Evolutionary conservation across 441 rosid species (phyloP).

Genomic region (Arabidopsis hybrid): DNA sequence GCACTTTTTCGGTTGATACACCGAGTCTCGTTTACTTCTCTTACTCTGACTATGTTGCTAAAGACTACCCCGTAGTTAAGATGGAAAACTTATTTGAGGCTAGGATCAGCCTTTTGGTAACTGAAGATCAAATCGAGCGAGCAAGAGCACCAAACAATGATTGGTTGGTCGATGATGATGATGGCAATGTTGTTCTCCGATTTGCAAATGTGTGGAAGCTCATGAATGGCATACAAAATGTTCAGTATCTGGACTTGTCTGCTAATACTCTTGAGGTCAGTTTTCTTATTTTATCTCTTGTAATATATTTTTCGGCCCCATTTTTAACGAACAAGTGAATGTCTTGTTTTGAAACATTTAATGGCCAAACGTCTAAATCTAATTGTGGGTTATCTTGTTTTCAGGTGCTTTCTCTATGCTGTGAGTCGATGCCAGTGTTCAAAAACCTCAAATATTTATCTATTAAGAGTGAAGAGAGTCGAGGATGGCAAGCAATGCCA

Average conservation of each 20-base stretch:
- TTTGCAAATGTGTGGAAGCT: too few species aligned
- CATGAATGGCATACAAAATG: too few species aligned
- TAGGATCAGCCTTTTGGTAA: not conserved
- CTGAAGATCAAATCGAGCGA: too few species aligned
- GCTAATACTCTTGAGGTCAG: too few species aligned
- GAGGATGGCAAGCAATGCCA: conserved; percentile 21
- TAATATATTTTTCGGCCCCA: too few species aligned
- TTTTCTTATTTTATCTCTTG: too few species aligned
- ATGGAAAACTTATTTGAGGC: not conserved
- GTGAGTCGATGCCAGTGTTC: not conserved
- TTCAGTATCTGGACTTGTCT: too few species aligned
- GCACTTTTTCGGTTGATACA: not conserved
- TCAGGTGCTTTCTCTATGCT: not conserved
- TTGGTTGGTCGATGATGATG: too few species aligned
- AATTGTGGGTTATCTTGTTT: not conserved
- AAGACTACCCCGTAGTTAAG: conserved; percentile 2
- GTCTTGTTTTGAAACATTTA: too few species aligned
- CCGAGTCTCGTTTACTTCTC: not conserved
- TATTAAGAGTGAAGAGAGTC: not conserved
- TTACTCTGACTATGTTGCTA: not conserved
- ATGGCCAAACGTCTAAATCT: not conserved
- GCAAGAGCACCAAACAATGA: too few species aligned
- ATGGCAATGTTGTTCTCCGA: too few species aligned
- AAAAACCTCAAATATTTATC: not conserved
- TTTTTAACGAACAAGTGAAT: not conserved